A percentile compares a stretch with the other conserved stretches of the same genome.
Evolutionary conservation across 805 yeast genomes (phyloP).

Genomic region (Metschnikowia proteae): DNA sequence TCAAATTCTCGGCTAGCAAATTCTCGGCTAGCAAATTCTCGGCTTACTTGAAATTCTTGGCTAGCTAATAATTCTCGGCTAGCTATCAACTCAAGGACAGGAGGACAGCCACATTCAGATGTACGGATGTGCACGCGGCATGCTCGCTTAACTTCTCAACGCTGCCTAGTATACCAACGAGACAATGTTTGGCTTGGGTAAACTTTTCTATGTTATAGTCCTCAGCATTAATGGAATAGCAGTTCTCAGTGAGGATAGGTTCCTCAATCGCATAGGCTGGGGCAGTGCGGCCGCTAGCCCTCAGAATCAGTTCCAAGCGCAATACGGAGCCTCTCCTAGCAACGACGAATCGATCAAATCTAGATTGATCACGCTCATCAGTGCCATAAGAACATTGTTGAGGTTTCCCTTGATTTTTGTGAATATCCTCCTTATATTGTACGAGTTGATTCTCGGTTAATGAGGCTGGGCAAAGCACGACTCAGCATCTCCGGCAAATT

Average conservation of each 20-base stretch:
- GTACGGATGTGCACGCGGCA: conserved; percentile 1
- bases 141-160: conserved; percentile 2
- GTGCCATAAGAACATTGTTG: conserved; percentile 72
- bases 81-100: no score
- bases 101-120: not conserved
- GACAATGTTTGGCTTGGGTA: conserved; percentile 58
- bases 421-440: conserved; percentile 61
- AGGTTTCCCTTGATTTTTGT: conserved; percentile 70
- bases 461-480: not conserved
- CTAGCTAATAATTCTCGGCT: no score
- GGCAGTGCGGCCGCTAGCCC: conserved; percentile 18
- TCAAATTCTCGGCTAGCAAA: no score
- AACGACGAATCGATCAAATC: conserved; percentile 45
- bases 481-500: not conserved
- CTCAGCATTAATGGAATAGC: conserved; percentile 72
- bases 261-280: conserved; percentile 57
- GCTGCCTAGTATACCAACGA: not conserved
- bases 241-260: conserved; percentile 75
- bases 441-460: conserved; percentile 68
- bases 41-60: no score
- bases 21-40: no score
- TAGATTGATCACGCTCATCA: conserved; percentile 59
- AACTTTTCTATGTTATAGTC: conserved; percentile 51
- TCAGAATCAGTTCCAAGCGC: conserved; percentile 19
- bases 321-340: conserved; percentile 42